Conservation (phyloP, 1,139 yeast species). For the Ogataea hybrid region DNA sequence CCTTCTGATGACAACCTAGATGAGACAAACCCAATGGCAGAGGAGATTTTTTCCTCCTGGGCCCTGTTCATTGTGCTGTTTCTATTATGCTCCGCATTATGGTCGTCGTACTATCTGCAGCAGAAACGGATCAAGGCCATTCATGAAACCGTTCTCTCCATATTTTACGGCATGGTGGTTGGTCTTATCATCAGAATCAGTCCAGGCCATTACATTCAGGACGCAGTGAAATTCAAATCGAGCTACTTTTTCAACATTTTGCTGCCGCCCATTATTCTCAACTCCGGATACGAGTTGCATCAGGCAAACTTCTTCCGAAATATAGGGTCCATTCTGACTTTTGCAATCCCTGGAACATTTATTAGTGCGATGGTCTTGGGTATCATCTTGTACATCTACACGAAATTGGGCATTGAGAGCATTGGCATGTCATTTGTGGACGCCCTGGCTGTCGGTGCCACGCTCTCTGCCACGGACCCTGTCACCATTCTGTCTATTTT, state of each 20-base stretch:
- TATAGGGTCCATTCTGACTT: slow-evolving; percentile 84
- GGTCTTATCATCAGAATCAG: slow-evolving; percentile 85
- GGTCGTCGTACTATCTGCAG: slow-evolving; percentile 94
- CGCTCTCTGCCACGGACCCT: slow-evolving; percentile 97
- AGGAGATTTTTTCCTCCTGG: slow-evolving; percentile 96
- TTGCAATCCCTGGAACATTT: slow-evolving; percentile 97
- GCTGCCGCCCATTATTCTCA: slow-evolving; percentile 93
- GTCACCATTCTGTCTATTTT: slow-evolving; percentile 95
- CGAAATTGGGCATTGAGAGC: slow-evolving; percentile 87
- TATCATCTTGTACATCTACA: slow-evolving; percentile 81
- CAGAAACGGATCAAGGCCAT: slow-evolving; percentile 90
- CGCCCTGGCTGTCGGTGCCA: slow-evolving; percentile 96
- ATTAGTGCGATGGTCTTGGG: slow-evolving; percentile 90
- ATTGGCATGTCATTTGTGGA: slow-evolving; percentile 88
- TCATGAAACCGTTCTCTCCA: slow-evolving; percentile 95
- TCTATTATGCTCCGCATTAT: slow-evolving; percentile 79
- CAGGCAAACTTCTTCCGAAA: slow-evolving; percentile 94
- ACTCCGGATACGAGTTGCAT: slow-evolving; percentile 94
- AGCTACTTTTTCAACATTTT: slow-evolving; percentile 91
- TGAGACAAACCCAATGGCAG: slow-evolving; percentile 86
- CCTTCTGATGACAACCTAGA: slow-evolving; percentile 59
- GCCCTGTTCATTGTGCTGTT: slow-evolving; percentile 85
- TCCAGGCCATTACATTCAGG: slow-evolving; percentile 97
- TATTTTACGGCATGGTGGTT: slow-evolving; percentile 94
- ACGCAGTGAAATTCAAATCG: slow-evolving; percentile 92